phyloP scores from a whole-genome alignment of 1,139 yeast genomes.

The Hyphopichia khmerensis region DNA sequence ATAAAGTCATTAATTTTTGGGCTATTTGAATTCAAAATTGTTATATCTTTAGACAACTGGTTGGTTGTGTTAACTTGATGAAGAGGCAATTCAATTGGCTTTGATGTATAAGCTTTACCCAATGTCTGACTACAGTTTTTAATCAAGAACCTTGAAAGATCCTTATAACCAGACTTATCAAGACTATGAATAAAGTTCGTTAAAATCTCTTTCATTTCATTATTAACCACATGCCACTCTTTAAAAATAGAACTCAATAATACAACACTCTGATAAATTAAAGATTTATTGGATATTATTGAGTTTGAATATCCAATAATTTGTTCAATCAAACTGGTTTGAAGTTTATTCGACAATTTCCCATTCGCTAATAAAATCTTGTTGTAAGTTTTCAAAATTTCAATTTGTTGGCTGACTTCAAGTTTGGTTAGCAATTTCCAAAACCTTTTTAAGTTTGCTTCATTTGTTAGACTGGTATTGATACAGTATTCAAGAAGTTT shows the following conservation, averaged over 20 bases:
- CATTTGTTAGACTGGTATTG: slow-evolving; percentile 5
- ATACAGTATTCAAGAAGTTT: neutral
- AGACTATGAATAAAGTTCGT: neutral
- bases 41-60: neutral
- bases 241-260: neutral
- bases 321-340: neutral
- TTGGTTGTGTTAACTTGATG: neutral
- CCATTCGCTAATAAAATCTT: slow-evolving; percentile 1
- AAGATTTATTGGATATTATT: neutral
- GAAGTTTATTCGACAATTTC: neutral
- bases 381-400: slow-evolving; percentile 9
- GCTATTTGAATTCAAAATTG: slow-evolving; percentile 5
- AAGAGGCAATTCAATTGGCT: neutral
- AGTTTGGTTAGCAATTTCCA: slow-evolving; percentile 9
- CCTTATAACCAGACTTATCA: neutral
- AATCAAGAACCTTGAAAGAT: neutral
- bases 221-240: neutral
- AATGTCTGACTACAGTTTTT: neutral
- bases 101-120: neutral
- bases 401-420: slow-evolving; percentile 6
- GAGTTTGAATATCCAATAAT: neutral
- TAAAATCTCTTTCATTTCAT: neutral
- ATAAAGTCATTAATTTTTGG: slow-evolving; percentile 6
- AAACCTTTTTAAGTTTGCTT: slow-evolving; percentile 6
- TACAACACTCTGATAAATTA: neutral